A percentile compares a stretch with the other conserved stretches of the same genome.
phyloP scores from a whole-genome alignment of 345 rosid species.

The Leavenworthia alabamica region DNA sequence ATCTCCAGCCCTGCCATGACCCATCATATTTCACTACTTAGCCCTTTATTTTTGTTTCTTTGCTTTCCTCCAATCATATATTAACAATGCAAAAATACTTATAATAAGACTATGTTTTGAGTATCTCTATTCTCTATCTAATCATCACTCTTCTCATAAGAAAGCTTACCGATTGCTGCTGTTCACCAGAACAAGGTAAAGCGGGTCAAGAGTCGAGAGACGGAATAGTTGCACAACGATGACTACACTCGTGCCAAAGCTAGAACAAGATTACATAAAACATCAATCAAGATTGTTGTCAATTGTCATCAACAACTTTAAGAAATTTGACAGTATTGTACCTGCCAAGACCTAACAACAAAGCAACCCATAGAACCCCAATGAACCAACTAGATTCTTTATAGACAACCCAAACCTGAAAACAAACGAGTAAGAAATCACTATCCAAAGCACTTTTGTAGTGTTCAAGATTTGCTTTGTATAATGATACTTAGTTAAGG shows the following conservation, averaged over 20 bases:
- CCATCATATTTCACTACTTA: constrained; percentile 29
- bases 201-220: constrained; percentile 60
- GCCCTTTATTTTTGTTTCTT: constrained; percentile 20
- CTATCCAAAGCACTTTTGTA: neutral
- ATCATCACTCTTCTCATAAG: neutral
- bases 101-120: neutral
- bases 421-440: neutral
- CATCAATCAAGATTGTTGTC: neutral
- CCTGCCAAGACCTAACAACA: constrained; percentile 80
- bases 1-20: constrained; percentile 65
- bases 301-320: neutral
- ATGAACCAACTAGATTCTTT: constrained; percentile 69
- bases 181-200: constrained; percentile 54
- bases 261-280: constrained; percentile 35
- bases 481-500: no score
- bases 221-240: constrained; percentile 50
- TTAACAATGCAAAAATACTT: constrained; percentile 6
- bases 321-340: constrained; percentile 23
- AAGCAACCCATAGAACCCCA: constrained; percentile 60
- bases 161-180: constrained; percentile 42
- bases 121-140: no score
- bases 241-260: constrained; percentile 59
- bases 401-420: constrained; percentile 77
- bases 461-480: constrained; percentile 5
- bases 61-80: constrained; percentile 30